A percentile compares a stretch with the other conserved stretches of the same genome.
Evolutionary conservation across 2,329 filamentous ascomycete species (phyloP).

Genomic region (Fusarium musae): DNA sequence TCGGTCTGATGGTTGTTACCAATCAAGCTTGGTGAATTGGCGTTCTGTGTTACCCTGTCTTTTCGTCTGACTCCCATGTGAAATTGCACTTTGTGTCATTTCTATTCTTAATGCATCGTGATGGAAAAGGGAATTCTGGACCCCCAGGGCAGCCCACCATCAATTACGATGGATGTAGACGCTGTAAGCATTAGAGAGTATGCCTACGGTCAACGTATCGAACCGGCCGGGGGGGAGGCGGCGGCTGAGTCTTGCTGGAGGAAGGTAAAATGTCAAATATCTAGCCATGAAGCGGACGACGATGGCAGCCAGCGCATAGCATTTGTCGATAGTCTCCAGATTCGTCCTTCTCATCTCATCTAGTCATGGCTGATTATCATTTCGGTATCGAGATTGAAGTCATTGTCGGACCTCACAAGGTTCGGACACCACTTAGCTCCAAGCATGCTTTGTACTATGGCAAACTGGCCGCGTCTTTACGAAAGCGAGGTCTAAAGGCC

Average conservation of each 20-base stretch:
- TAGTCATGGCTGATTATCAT: neutral
- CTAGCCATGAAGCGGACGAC: neutral
- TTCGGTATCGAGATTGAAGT: neutral
- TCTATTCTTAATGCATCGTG: neutral
- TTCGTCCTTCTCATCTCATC: neutral
- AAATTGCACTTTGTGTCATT: neutral
- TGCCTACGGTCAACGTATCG: no score
- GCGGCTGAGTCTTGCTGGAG: neutral
- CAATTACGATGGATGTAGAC: neutral
- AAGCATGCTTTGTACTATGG: neutral
- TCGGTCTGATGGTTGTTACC: accelerated
- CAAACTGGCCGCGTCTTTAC: neutral
- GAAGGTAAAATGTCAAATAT: neutral
- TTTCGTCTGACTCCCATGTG: neutral
- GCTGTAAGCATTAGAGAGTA: neutral
- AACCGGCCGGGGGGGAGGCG: no score
- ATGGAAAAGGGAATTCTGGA: neutral
- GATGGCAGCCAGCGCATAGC: neutral
- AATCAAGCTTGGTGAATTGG: neutral
- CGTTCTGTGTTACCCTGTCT: neutral
- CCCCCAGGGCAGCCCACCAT: neutral
- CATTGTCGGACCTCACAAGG: neutral
- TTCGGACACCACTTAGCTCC: neutral
- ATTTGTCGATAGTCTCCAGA: neutral
- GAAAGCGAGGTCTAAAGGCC: neutral